These are phyloP conservation scores for Agarophyton chilense DNA, from an alignment of 23 red algal species.

Conservation along the genomic window DNA sequence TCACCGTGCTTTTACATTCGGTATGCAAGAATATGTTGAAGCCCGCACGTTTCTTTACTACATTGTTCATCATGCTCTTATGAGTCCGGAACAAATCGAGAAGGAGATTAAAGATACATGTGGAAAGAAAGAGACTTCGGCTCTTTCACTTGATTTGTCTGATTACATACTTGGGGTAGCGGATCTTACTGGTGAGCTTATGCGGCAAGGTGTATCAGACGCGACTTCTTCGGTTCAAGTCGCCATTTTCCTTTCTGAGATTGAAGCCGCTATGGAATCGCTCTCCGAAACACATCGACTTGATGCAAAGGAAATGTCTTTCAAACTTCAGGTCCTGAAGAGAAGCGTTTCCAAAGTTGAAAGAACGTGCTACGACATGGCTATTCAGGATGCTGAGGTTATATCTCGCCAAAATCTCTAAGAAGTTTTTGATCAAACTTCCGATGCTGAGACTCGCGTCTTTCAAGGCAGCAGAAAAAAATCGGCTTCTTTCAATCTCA, in stretches of 20 bases:
- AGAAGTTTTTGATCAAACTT: neutral
- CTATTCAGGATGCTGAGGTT: conserved; percentile 60
- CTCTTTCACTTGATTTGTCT: conserved; percentile 34
- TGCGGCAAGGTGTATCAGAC: conserved; percentile 74
- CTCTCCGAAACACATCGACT: neutral
- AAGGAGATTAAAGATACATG: conserved; percentile 37
- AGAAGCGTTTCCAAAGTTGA: conserved; percentile 61
- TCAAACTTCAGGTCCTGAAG: conserved; percentile 39
- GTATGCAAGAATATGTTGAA: conserved; percentile 95
- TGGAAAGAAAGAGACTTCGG: conserved; percentile 1
- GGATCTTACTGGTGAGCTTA: conserved; percentile 90
- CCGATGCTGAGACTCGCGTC: no score
- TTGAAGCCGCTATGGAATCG: conserved; percentile 1
- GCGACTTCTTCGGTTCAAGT: neutral
- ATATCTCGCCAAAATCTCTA: neutral
- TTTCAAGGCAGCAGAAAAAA: no score
- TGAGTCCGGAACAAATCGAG: conserved; percentile 30
- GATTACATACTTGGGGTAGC: conserved; percentile 92
- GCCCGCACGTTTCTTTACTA: conserved; percentile 55
- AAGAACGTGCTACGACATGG: conserved; percentile 24
- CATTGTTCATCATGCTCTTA: conserved; percentile 20
- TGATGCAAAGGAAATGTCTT: conserved; percentile 28
- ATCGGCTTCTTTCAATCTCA: no score
- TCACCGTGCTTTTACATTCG: conserved; percentile 68
- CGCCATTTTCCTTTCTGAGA: conserved; percentile 9